Evolutionary conservation across 805 yeast species (phyloP).

Genomic region (Yamadazyma ubonensis): DNA sequence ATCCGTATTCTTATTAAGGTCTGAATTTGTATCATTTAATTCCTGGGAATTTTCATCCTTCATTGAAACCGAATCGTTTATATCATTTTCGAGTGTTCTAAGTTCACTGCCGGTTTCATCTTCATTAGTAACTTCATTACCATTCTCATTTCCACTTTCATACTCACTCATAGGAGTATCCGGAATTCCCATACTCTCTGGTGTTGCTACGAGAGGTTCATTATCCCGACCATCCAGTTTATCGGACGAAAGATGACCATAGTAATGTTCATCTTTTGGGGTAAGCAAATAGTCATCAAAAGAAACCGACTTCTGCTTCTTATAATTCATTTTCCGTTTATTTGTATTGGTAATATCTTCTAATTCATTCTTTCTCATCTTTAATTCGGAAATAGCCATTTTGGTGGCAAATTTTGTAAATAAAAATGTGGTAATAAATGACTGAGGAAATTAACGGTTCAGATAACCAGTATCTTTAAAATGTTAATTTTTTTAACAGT

Average conservation of each 20-base stretch:
- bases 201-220: not conserved
- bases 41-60: too few species aligned
- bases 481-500: not conserved
- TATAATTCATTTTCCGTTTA: slow-evolving; percentile 12
- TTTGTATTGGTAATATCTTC: slow-evolving; percentile 38
- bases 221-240: not conserved
- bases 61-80: too few species aligned
- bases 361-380: slow-evolving; percentile 31
- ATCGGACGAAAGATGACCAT: slow-evolving; percentile 14
- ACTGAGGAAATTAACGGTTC: not conserved
- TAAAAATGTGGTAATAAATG: not conserved
- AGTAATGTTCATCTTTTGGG: slow-evolving; percentile 43
- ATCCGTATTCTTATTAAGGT: slow-evolving; percentile 26
- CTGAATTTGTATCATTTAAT: slow-evolving; percentile 1
- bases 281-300: slow-evolving; percentile 34
- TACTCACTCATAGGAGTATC: slow-evolving; percentile 2
- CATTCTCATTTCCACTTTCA: not conserved
- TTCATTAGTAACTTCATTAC: slow-evolving; percentile 1
- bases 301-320: slow-evolving; percentile 14
- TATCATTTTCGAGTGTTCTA: too few species aligned
- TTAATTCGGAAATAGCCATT: slow-evolving; percentile 17
- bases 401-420: not conserved
- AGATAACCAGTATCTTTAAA: slow-evolving; percentile 7
- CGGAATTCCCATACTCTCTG: slow-evolving; percentile 3
- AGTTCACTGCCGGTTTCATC: too few species aligned